Conservation (phyloP, 768 basidiomycete species). For the Rhodotorula kratochvilovae region DNA sequence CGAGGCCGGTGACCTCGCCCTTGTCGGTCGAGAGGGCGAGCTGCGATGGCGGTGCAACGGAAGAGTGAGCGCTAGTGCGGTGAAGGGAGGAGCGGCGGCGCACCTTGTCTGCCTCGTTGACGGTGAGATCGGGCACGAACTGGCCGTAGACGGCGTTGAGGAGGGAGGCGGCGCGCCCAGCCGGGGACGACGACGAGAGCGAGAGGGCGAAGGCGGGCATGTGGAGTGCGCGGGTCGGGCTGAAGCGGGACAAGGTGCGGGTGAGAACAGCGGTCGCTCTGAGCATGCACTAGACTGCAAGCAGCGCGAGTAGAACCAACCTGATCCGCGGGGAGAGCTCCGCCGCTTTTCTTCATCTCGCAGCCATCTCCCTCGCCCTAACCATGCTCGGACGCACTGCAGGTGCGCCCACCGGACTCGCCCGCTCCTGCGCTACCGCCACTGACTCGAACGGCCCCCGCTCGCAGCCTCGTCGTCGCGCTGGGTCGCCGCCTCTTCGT, state of each 20-base stretch:
- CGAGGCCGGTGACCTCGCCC: constrained; percentile 9
- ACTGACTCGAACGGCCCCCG: background rate
- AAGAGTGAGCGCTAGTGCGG: background rate
- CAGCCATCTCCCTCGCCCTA: background rate
- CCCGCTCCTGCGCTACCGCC: too few species aligned
- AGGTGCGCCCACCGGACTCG: background rate
- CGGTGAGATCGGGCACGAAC: constrained; percentile 22
- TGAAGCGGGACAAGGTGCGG: too few species aligned
- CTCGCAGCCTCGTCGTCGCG: constrained; percentile 16
- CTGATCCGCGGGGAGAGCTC: too few species aligned
- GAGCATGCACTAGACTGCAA: constrained; percentile 1
- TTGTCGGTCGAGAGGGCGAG: constrained; percentile 13
- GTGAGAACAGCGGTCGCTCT: background rate
- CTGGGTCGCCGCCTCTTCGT: background rate
- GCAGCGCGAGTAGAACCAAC: background rate
- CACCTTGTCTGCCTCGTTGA: constrained; percentile 25
- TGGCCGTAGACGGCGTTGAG: constrained; percentile 36
- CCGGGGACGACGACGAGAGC: constrained; percentile 21
- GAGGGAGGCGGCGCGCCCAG: constrained; percentile 15
- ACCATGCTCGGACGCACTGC: background rate
- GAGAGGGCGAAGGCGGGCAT: constrained; percentile 1
- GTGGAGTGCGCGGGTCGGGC: too few species aligned
- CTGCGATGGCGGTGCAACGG: background rate
- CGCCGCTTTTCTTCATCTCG: background rate
- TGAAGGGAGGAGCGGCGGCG: background rate